Evolutionary conservation across 148 eudicot genomes (phyloP).

Genomic region (Persicaria maculosa): DNA sequence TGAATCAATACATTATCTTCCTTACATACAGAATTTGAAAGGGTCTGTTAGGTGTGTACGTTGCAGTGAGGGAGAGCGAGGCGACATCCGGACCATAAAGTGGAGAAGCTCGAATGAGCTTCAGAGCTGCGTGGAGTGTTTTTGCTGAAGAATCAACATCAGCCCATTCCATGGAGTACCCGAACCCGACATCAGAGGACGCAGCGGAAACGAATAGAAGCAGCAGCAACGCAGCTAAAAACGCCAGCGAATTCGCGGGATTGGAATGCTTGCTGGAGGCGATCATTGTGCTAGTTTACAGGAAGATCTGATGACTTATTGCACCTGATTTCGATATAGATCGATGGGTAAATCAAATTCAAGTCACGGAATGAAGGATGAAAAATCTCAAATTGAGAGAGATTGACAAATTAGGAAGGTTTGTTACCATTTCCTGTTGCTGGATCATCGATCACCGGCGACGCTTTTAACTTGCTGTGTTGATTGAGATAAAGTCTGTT

Average conservation of each 20-base stretch:
- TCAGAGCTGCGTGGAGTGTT: constrained; percentile 19
- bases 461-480: no score
- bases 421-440: no score
- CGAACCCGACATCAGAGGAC: constrained; percentile 12
- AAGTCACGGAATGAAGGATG: no score
- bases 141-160: background rate
- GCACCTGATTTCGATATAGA: no score
- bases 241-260: background rate
- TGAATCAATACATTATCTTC: background rate
- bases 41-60: background rate
- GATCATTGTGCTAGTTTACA: background rate
- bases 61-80: background rate
- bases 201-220: background rate
- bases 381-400: no score
- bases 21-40: background rate
- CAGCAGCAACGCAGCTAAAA: background rate
- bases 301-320: background rate
- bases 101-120: constrained; percentile 17
- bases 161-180: constrained; percentile 12
- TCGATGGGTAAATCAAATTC: no score
- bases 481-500: no score
- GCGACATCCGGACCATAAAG: constrained; percentile 22
- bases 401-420: no score
- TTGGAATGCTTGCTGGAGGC: background rate
- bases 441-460: no score